Evolutionary conservation across 257 asterid genomes (phyloP).

Genomic region (Fraxinus cuspidata): DNA sequence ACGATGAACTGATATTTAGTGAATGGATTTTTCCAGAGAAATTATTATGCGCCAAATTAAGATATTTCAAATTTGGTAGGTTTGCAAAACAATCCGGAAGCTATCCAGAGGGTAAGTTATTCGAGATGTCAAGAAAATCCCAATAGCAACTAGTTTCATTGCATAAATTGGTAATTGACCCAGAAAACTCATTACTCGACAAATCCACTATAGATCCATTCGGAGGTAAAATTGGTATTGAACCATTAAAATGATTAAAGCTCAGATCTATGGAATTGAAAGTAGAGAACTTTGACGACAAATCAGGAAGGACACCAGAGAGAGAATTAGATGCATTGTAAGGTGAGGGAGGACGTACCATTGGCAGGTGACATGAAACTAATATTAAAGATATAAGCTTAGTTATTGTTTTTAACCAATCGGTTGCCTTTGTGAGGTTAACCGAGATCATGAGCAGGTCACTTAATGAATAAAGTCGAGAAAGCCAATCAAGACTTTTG

Average conservation of each 20-base stretch:
- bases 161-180: slow-evolving; percentile 20
- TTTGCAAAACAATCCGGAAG: slow-evolving; percentile 27
- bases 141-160: not conserved
- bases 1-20: not conserved
- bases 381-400: slow-evolving; percentile 1
- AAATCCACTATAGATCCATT: not conserved
- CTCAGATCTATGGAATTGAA: slow-evolving; percentile 8
- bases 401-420: slow-evolving; percentile 10
- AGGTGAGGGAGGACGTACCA: not conserved
- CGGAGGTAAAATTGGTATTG: not conserved
- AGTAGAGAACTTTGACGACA: not conserved
- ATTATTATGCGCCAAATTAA: slow-evolving; percentile 18
- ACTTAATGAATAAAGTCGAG: not conserved
- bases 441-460: not conserved
- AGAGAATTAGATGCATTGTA: not conserved
- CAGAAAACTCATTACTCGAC: slow-evolving; percentile 24
- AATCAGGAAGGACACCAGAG: slow-evolving; percentile 20
- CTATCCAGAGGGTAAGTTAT: slow-evolving; percentile 23
- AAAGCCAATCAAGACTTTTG: slow-evolving; percentile 23
- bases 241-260: not conserved
- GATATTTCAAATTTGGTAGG: not conserved
- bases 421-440: not conserved
- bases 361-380: not conserved
- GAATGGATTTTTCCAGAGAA: slow-evolving; percentile 12
- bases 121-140: slow-evolving; percentile 25